phyloP scores from a whole-genome alignment of 1,139 yeast species.

The Hemisphaericaspora subhashii region DNA sequence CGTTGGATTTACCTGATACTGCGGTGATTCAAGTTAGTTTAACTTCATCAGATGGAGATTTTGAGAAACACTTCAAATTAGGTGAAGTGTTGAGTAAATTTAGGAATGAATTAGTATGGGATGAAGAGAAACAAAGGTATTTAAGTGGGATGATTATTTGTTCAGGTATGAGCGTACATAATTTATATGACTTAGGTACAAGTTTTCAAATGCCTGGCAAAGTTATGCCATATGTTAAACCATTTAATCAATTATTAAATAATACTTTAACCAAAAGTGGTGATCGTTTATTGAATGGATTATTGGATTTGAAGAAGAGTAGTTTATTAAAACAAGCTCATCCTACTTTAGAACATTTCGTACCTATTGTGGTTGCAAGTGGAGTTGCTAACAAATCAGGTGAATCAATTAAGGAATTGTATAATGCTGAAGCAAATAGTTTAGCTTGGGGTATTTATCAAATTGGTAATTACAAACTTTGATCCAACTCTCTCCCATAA shows the following conservation, averaged over 20 bases:
- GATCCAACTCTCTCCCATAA: too few species aligned
- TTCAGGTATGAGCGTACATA: slow-evolving; percentile 82
- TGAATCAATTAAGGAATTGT: slow-evolving; percentile 44
- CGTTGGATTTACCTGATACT: slow-evolving; percentile 51
- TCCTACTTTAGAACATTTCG: slow-evolving; percentile 73
- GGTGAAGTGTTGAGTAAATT: slow-evolving; percentile 56
- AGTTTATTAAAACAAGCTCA: slow-evolving; percentile 55
- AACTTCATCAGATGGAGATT: slow-evolving; percentile 45
- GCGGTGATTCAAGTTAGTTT: slow-evolving; percentile 64
- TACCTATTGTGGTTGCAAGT: slow-evolving; percentile 67
- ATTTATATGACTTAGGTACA: slow-evolving; percentile 53
- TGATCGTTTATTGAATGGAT: slow-evolving; percentile 15
- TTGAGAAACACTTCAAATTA: slow-evolving; percentile 50
- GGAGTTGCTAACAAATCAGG: slow-evolving; percentile 48
- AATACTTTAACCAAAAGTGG: slow-evolving; percentile 24
- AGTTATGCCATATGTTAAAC: slow-evolving; percentile 47
- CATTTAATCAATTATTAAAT: slow-evolving; percentile 49
- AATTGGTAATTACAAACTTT: slow-evolving; percentile 33
- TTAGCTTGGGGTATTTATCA: slow-evolving; percentile 72
- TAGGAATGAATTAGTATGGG: slow-evolving; percentile 45
- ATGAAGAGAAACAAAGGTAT: slow-evolving; percentile 23
- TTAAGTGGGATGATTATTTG: slow-evolving; percentile 53
- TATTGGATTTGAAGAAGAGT: slow-evolving; percentile 18
- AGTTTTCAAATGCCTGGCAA: slow-evolving; percentile 19
- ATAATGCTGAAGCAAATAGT: slow-evolving; percentile 43